Evolutionary conservation across 306 rosid genomes (phyloP).

Genomic region (Fagus sylvatica): DNA sequence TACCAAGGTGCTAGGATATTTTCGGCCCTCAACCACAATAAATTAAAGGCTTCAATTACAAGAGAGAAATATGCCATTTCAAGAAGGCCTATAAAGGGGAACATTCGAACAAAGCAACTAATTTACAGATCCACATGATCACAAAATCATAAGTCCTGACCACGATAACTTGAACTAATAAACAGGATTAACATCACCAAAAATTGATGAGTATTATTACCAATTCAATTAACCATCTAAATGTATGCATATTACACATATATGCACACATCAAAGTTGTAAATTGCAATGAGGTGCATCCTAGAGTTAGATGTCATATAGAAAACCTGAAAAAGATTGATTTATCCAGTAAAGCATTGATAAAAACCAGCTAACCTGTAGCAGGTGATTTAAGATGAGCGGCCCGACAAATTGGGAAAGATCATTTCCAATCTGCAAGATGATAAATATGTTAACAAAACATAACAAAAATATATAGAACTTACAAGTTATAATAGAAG

Average conservation of each 20-base stretch:
- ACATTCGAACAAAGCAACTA: not conserved
- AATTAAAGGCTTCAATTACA: too few species aligned
- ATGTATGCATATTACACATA: not conserved
- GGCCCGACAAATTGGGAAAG: conserved; percentile 86
- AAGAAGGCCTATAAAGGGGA: not conserved
- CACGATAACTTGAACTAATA: not conserved
- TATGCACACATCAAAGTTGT: not conserved
- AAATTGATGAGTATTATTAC: not conserved
- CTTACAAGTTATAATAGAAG: not conserved
- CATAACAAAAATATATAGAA: not conserved
- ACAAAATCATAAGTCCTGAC: not conserved
- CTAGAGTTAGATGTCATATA: not conserved
- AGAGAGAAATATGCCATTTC: not conserved
- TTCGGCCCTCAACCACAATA: too few species aligned
- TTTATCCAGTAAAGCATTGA: conserved; percentile 17
- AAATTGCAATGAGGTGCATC: not conserved
- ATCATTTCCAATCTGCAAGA: conserved; percentile 82
- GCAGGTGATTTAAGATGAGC: conserved; percentile 72
- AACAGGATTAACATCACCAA: not conserved
- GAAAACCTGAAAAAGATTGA: not conserved
- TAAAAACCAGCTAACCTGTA: conserved; percentile 57
- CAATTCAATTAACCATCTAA: not conserved
- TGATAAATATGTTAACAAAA: conserved; percentile 24
- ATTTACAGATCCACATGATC: not conserved
- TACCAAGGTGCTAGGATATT: too few species aligned